phyloP scores from a whole-genome alignment of 768 basidiomycete genomes.

The Podaxis sp. region DNA sequence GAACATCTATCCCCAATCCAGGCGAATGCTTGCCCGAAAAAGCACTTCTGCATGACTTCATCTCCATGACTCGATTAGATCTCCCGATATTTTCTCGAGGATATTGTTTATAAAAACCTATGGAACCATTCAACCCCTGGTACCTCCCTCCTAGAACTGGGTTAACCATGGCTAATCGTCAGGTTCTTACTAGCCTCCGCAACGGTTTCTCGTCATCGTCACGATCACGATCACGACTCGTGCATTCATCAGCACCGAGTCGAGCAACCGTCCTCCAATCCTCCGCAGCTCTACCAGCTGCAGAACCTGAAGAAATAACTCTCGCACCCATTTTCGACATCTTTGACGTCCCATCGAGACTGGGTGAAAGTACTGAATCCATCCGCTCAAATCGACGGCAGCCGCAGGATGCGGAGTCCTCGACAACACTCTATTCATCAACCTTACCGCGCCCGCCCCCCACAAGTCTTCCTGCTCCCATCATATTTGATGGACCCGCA shows the following conservation, averaged over 20 bases:
- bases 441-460: slow-evolving; percentile 24
- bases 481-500: slow-evolving; percentile 51
- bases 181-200: slow-evolving; percentile 20
- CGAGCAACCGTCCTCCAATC: slow-evolving; percentile 21
- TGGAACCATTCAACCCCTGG: background rate
- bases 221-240: slow-evolving; percentile 21
- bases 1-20: background rate
- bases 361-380: slow-evolving; percentile 32
- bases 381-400: slow-evolving; percentile 18
- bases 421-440: slow-evolving; percentile 14
- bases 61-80: slow-evolving; percentile 8
- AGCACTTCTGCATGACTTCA: slow-evolving; percentile 7
- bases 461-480: slow-evolving; percentile 39
- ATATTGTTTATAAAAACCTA: slow-evolving; percentile 2
- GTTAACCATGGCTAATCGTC: slow-evolving; percentile 14
- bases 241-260: slow-evolving; percentile 24
- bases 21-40: slow-evolving; percentile 6
- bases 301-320: slow-evolving; percentile 24
- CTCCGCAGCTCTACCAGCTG: slow-evolving; percentile 16
- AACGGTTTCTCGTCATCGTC: slow-evolving; percentile 17
- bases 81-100: slow-evolving; percentile 11
- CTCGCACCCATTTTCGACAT: slow-evolving; percentile 45
- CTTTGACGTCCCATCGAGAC: slow-evolving; percentile 44
- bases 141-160: slow-evolving; percentile 12
- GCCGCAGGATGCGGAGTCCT: slow-evolving; percentile 1